Conservation (phyloP, 2,329 filamentous ascomycete genomes). For the Colletotrichum sidae region DNA sequence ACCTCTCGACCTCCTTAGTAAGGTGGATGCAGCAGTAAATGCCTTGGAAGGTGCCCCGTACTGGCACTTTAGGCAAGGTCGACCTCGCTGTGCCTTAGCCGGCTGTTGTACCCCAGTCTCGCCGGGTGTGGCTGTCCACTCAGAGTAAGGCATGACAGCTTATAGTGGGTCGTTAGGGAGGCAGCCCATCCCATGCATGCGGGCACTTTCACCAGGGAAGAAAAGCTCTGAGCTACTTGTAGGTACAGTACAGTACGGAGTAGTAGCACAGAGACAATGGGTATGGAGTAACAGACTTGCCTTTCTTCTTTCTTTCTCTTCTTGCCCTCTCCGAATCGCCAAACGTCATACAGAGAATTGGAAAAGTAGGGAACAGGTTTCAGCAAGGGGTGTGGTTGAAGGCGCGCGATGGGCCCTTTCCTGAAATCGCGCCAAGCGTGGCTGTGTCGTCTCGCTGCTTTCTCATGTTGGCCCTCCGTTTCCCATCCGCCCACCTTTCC, state of each 20-base stretch:
- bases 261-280: no score
- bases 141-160: not conserved
- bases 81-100: no score
- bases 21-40: no score
- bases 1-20: no score
- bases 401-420: slow-evolving; percentile 22
- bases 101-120: no score
- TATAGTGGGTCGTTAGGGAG: slow-evolving; percentile 9
- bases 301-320: no score
- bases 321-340: no score
- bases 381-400: slow-evolving; percentile 19
- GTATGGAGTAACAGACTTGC: no score
- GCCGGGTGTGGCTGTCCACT: no score
- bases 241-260: no score
- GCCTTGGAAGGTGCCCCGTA: no score
- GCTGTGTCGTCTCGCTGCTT: slow-evolving; percentile 36
- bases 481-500: slow-evolving; percentile 16
- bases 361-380: slow-evolving; percentile 32
- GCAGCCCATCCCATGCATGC: slow-evolving; percentile 8
- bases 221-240: not conserved
- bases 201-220: slow-evolving; percentile 1
- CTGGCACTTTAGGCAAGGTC: no score
- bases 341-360: slow-evolving; percentile 33
- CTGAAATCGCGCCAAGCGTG: slow-evolving; percentile 30
- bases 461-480: slow-evolving; percentile 32